Evolutionary conservation across 352 stramenopile species (phyloP).

Genomic region (Globisporangium paroecandrum): DNA sequence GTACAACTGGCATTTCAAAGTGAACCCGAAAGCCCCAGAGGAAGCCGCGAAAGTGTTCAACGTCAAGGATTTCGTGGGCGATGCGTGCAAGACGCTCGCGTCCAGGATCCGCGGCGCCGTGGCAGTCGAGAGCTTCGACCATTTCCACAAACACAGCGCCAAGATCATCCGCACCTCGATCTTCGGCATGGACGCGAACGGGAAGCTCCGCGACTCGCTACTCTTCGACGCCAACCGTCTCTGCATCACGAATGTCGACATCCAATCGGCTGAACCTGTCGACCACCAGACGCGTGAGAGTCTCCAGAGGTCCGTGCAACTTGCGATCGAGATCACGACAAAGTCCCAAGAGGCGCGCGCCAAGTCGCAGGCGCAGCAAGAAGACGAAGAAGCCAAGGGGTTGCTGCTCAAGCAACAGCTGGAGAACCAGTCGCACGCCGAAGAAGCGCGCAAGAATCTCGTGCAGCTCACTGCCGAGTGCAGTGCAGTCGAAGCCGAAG

Average conservation of each 20-base stretch:
- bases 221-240: slow-evolving; percentile 75
- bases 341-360: slow-evolving; percentile 77
- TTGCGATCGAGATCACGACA: slow-evolving; percentile 85
- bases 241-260: slow-evolving; percentile 80
- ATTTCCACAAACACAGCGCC: slow-evolving; percentile 83
- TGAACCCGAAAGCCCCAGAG: slow-evolving; percentile 43
- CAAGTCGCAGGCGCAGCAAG: slow-evolving; percentile 77
- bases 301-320: slow-evolving; percentile 76
- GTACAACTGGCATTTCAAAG: slow-evolving; percentile 83
- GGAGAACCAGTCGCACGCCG: slow-evolving; percentile 71
- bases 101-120: slow-evolving; percentile 75
- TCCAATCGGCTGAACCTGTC: slow-evolving; percentile 75
- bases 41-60: slow-evolving; percentile 76
- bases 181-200: slow-evolving; percentile 58
- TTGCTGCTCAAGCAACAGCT: slow-evolving; percentile 69
- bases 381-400: slow-evolving; percentile 77
- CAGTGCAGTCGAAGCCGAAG: slow-evolving; percentile 62
- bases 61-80: slow-evolving; percentile 77
- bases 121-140: slow-evolving; percentile 67
- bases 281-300: slow-evolving; percentile 69
- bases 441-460: slow-evolving; percentile 71
- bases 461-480: slow-evolving; percentile 74
- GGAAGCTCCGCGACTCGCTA: slow-evolving; percentile 51
- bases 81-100: slow-evolving; percentile 78
- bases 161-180: slow-evolving; percentile 81